Conservation (phyloP, 495 filamentous ascomycete species). For the Penicillium cosmopolitanum region DNA sequence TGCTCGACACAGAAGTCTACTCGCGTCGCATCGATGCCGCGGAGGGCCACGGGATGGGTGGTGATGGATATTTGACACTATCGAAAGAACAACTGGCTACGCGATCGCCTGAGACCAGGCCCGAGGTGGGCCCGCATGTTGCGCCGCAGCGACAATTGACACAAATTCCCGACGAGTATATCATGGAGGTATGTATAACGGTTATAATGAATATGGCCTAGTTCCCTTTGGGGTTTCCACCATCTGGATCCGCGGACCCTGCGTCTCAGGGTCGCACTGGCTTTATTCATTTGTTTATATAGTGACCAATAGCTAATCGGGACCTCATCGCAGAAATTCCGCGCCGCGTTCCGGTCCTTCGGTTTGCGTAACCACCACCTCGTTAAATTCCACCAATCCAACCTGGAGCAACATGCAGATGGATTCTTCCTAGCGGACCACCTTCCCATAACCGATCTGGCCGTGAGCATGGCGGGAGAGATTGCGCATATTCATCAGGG, state of each 20-base stretch:
- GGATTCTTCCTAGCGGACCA: slow-evolving; percentile 34
- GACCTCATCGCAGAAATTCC: slow-evolving; percentile 30
- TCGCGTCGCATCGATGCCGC: slow-evolving; percentile 29
- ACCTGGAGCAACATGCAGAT: slow-evolving; percentile 33
- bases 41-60: slow-evolving; percentile 30
- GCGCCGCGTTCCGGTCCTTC: slow-evolving; percentile 26
- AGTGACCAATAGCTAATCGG: not conserved
- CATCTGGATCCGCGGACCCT: no score
- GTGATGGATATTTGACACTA: slow-evolving; percentile 27
- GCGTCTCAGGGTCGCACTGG: no score
- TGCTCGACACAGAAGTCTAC: slow-evolving; percentile 38
- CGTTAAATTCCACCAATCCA: slow-evolving; percentile 31
- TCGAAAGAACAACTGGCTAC: slow-evolving; percentile 20
- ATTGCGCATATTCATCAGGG: slow-evolving; percentile 75
- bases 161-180: slow-evolving; percentile 28
- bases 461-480: slow-evolving; percentile 56
- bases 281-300: no score
- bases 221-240: no score
- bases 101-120: slow-evolving; percentile 19
- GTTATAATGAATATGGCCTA: not conserved
- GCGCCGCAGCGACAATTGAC: slow-evolving; percentile 41
- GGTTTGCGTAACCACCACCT: slow-evolving; percentile 36
- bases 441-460: slow-evolving; percentile 22
- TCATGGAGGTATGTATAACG: slow-evolving; percentile 34
- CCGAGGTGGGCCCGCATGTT: slow-evolving; percentile 37